These are phyloP conservation scores for Orbilia quercus DNA, from an alignment of 2,329 filamentous ascomycete species.

Conservation along the genomic window DNA sequence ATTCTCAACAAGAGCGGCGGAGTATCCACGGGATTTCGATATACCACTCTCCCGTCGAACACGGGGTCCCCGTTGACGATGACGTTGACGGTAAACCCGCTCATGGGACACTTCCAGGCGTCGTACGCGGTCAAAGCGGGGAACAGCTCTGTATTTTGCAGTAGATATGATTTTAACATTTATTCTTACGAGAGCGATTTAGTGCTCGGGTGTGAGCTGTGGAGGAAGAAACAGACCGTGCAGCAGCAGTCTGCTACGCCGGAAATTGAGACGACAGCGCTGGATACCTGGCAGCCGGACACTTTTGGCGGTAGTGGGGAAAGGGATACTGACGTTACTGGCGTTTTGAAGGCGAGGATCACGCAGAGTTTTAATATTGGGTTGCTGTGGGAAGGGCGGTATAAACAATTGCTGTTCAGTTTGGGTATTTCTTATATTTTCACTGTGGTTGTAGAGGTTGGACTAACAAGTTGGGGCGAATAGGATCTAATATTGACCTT, in stretches of 20 bases:
- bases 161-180: constrained; percentile 94
- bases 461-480: background rate
- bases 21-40: constrained; percentile 86
- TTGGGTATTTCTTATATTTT: constrained; percentile 63
- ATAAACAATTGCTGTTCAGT: constrained; percentile 92
- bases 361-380: constrained; percentile 89
- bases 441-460: constrained; percentile 2
- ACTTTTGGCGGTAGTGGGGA: constrained; percentile 40
- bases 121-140: constrained; percentile 92
- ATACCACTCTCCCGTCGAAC: constrained; percentile 83
- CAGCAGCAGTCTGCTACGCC: constrained; percentile 56
- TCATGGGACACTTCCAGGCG: constrained; percentile 92
- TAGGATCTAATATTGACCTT: constrained; percentile 83
- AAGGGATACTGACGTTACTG: constrained; percentile 71
- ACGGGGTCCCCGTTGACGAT: constrained; percentile 91
- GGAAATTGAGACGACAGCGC: constrained; percentile 7
- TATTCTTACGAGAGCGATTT: constrained; percentile 98
- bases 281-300: constrained; percentile 41
- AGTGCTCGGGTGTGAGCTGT: constrained; percentile 90
- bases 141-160: constrained; percentile 83
- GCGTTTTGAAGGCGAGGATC: constrained; percentile 87
- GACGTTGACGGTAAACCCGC: constrained; percentile 88
- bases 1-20: constrained; percentile 93
- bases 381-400: constrained; percentile 88
- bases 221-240: constrained; percentile 74